These are phyloP conservation scores for Coprinellus aureogranulatus DNA, from an alignment of 768 basidiomycete genomes.

Conservation along the genomic window DNA sequence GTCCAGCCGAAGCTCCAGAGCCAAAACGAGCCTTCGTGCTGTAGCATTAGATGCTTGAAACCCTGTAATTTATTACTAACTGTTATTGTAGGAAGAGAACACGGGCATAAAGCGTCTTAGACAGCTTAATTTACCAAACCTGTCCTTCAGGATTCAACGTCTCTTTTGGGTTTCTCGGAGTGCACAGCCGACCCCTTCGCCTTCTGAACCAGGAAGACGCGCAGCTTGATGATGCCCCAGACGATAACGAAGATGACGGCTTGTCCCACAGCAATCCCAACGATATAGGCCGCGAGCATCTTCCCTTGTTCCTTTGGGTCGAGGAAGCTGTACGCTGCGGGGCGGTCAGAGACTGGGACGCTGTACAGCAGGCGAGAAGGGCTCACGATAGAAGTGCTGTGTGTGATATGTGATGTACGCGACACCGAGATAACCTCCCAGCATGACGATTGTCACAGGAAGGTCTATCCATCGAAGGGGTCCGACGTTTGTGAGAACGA, in stretches of 20 bases:
- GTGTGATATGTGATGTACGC: conserved; percentile 65
- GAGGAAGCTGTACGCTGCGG: conserved; percentile 63
- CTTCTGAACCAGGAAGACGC: not conserved
- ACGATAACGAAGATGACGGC: conserved; percentile 43
- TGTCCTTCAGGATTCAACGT: too few species aligned
- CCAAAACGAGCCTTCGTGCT: too few species aligned
- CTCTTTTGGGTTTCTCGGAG: too few species aligned
- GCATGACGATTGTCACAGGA: conserved; percentile 43
- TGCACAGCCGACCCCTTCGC: too few species aligned
- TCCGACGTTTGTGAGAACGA: conserved; percentile 50
- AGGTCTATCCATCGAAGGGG: conserved; percentile 55
- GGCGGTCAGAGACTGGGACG: not conserved
- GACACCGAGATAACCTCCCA: conserved; percentile 58
- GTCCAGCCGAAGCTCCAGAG: too few species aligned
- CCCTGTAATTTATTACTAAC: too few species aligned
- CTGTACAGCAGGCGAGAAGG: not conserved
- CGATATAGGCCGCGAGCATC: conserved; percentile 57
- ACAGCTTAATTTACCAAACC: too few species aligned
- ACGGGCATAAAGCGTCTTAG: too few species aligned
- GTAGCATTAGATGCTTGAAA: too few species aligned
- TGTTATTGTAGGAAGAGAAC: too few species aligned
- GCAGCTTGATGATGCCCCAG: not conserved
- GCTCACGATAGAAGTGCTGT: conserved; percentile 66
- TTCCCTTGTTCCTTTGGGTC: conserved; percentile 44
- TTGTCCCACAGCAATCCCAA: conserved; percentile 55